Evolutionary conservation across 1,284 basidiomycete species (phyloP).

Genomic region (Fomes fomentarius): DNA sequence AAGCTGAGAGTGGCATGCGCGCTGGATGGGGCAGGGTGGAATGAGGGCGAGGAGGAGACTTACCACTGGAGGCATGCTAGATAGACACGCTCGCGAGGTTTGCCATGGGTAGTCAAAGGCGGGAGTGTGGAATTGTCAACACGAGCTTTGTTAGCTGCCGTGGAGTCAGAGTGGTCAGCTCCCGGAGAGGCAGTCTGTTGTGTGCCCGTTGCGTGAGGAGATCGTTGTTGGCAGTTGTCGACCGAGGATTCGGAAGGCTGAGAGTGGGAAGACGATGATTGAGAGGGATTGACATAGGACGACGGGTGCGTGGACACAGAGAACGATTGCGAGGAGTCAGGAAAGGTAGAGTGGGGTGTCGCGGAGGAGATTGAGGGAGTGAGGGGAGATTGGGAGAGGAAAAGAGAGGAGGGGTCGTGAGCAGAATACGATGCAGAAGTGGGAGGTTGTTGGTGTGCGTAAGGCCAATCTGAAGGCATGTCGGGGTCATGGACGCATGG

Average conservation of each 20-base stretch:
- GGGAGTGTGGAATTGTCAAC: background rate
- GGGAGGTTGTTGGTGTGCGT: background rate
- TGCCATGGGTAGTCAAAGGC: conserved; percentile 17
- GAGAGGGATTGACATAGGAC: background rate
- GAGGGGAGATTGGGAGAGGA: background rate
- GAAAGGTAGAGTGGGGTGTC: background rate
- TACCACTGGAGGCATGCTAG: conserved; percentile 19
- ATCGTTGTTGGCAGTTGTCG: no score
- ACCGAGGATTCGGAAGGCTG: no score
- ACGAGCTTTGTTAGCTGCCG: background rate
- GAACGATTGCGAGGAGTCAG: background rate
- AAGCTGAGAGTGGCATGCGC: no score
- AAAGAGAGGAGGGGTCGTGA: background rate
- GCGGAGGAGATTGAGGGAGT: background rate
- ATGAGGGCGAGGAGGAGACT: background rate
- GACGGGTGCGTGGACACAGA: no score
- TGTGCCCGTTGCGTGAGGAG: no score
- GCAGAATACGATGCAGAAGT: background rate
- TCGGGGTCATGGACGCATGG: no score
- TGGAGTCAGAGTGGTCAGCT: background rate
- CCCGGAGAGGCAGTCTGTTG: background rate
- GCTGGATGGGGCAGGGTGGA: background rate
- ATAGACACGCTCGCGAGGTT: conserved; percentile 19
- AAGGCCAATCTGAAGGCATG: no score
- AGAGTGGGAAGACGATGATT: no score